A percentile compares a stretch with the other conserved stretches of the same genome.
Evolutionary conservation across 345 rosid species (phyloP).

Genomic region (Theobroma cacao): DNA sequence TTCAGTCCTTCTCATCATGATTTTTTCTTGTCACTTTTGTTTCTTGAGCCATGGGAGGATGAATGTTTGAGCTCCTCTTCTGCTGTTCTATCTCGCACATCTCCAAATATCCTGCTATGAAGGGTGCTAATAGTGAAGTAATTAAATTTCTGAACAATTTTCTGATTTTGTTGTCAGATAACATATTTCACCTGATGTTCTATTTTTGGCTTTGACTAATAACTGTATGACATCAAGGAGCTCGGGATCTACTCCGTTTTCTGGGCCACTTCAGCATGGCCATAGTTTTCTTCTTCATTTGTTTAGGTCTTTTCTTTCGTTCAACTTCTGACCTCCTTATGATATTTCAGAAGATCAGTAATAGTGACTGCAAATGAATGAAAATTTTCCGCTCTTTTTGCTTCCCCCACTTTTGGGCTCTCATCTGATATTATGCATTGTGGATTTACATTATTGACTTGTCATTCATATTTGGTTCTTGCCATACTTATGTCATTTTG

Average conservation of each 20-base stretch:
- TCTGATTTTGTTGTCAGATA: background rate
- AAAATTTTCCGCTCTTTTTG: background rate
- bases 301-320: background rate
- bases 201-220: background rate
- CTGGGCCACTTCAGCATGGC: background rate
- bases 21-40: background rate
- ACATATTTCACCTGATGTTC: background rate
- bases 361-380: background rate
- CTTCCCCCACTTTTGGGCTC: background rate
- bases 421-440: background rate
- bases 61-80: constrained; percentile 6
- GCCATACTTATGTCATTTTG: background rate
- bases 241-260: background rate
- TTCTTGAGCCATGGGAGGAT: constrained; percentile 8
- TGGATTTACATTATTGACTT: background rate
- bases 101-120: constrained; percentile 5
- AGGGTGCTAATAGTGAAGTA: constrained; percentile 5
- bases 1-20: background rate
- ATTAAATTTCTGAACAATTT: constrained; percentile 3
- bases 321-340: background rate
- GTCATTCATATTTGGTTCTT: background rate
- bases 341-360: background rate
- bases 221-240: background rate
- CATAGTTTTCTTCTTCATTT: background rate
- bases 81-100: background rate